Evolutionary conservation across 2,329 filamentous ascomycete genomes (phyloP).

Genomic region (Aspergillus pseudoterreus): DNA sequence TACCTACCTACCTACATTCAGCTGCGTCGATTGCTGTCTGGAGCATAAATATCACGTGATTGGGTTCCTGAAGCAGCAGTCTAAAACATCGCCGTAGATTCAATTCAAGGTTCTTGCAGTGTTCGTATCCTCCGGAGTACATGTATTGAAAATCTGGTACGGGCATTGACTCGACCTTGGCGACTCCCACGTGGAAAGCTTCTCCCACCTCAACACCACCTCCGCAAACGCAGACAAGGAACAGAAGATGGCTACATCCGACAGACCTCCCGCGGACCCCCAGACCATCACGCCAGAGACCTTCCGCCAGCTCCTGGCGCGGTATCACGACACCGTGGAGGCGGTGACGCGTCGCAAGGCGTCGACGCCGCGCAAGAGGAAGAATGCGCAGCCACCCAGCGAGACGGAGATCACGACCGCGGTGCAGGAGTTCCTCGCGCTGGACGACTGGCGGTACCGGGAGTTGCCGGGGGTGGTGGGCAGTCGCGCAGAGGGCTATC

Average conservation of each 20-base stretch:
- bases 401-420: not conserved
- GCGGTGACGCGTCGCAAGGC: constrained; percentile 22
- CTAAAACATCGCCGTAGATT: too few species aligned
- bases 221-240: not conserved
- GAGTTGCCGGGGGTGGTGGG: constrained; percentile 21
- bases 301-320: constrained; percentile 24
- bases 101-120: too few species aligned
- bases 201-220: not conserved
- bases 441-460: constrained; percentile 40
- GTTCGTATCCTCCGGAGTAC: too few species aligned
- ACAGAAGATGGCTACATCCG: not conserved
- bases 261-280: constrained; percentile 5
- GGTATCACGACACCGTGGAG: constrained; percentile 24
- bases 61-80: too few species aligned
- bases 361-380: constrained; percentile 2
- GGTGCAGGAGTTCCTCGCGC: constrained; percentile 21
- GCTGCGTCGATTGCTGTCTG: too few species aligned
- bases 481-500: constrained; percentile 10
- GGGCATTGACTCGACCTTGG: too few species aligned
- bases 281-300: constrained; percentile 24
- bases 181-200: too few species aligned
- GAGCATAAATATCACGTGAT: too few species aligned
- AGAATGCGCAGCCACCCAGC: not conserved
- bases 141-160: too few species aligned
- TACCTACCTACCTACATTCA: too few species aligned